These are phyloP conservation scores for Actinomucor elegans DNA, from an alignment of 371 early-diverging fungal genomes.

Conservation along the genomic window DNA sequence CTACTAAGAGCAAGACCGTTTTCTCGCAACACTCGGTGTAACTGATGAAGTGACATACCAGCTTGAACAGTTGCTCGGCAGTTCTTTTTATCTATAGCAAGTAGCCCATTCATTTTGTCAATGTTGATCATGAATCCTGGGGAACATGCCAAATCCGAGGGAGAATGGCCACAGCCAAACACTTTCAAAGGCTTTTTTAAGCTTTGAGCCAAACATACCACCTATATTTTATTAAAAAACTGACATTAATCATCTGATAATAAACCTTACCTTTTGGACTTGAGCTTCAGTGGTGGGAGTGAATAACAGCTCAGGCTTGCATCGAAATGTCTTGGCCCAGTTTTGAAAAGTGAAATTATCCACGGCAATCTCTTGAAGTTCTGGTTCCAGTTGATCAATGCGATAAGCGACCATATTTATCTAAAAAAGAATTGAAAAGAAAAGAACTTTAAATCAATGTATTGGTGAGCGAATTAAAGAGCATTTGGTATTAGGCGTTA, in stretches of 20 bases:
- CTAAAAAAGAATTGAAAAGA: too few species aligned
- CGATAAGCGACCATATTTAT: slow-evolving; percentile 17
- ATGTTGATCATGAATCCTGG: slow-evolving; percentile 70
- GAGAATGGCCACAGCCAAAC: slow-evolving; percentile 81
- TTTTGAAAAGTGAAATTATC: slow-evolving; percentile 53
- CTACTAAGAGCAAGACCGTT: slow-evolving; percentile 70
- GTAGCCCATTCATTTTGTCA: slow-evolving; percentile 62
- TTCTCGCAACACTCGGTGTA: slow-evolving; percentile 61
- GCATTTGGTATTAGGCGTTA: too few species aligned
- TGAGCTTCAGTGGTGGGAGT: slow-evolving; percentile 65
- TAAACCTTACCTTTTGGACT: slow-evolving; percentile 53
- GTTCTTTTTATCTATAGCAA: slow-evolving; percentile 49
- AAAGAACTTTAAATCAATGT: too few species aligned
- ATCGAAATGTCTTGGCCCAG: slow-evolving; percentile 77
- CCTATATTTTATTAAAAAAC: slow-evolving; percentile 28
- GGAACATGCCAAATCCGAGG: slow-evolving; percentile 80
- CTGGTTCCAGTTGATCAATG: slow-evolving; percentile 13
- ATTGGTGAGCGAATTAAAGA: too few species aligned
- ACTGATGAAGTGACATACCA: slow-evolving; percentile 67
- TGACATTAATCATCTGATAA: not conserved
- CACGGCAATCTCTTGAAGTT: slow-evolving; percentile 10
- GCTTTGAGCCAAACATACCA: slow-evolving; percentile 48
- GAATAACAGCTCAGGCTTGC: slow-evolving; percentile 61
- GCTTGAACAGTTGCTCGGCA: slow-evolving; percentile 67
- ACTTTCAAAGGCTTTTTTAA: slow-evolving; percentile 59